phyloP scores from a whole-genome alignment of 2,329 filamentous ascomycete genomes.

The Xylaria sp. region DNA sequence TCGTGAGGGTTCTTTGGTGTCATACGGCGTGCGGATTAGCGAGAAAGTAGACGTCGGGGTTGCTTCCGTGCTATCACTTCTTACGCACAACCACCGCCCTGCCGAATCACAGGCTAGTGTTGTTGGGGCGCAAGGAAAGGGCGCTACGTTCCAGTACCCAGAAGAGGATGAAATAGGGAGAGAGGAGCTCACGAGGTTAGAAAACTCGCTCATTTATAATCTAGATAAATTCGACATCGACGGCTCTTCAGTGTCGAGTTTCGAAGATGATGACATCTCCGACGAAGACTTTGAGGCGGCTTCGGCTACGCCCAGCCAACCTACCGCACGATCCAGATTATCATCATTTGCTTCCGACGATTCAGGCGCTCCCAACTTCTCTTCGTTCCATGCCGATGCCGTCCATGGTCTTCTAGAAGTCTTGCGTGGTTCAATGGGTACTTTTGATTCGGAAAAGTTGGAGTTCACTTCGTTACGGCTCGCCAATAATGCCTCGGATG shows the following conservation, averaged over 20 bases:
- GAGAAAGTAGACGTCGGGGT: constrained; percentile 64
- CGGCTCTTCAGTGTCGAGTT: constrained; percentile 66
- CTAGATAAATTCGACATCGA: constrained; percentile 65
- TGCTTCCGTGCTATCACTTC: constrained; percentile 53
- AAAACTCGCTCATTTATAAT: constrained; percentile 66
- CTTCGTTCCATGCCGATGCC: constrained; percentile 85
- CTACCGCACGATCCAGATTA: constrained; percentile 73
- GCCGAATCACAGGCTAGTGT: constrained; percentile 57
- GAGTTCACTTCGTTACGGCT: constrained; percentile 96
- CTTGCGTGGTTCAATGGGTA: constrained; percentile 76
- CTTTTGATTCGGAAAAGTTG: constrained; percentile 84
- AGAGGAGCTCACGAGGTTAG: constrained; percentile 62
- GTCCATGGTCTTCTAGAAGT: constrained; percentile 88
- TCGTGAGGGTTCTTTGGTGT: constrained; percentile 79
- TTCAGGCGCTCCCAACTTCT: constrained; percentile 67
- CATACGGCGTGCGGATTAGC: constrained; percentile 78
- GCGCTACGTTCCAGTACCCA: constrained; percentile 59
- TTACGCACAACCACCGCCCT: constrained; percentile 53
- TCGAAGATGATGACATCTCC: constrained; percentile 73
- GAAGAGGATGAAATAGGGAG: constrained; percentile 63
- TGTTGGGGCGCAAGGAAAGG: constrained; percentile 63
- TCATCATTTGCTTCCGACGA: constrained; percentile 80
- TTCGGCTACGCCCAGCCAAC: constrained; percentile 59
- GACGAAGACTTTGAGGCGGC: constrained; percentile 74
- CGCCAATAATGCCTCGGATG: constrained; percentile 88